Evolutionary conservation across 805 yeast species (phyloP).

Genomic region (Jamesozyma lodderae): DNA sequence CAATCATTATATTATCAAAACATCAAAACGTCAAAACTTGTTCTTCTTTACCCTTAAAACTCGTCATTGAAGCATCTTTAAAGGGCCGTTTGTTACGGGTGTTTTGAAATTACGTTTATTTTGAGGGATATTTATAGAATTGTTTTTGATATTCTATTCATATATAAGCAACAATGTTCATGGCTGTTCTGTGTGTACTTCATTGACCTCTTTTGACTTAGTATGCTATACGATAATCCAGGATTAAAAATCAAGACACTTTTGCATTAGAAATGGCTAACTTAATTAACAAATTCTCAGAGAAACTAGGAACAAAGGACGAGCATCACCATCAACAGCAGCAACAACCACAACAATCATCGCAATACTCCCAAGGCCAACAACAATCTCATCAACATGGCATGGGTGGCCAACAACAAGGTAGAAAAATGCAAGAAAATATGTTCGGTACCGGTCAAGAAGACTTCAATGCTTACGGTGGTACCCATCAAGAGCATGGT

Average conservation of each 20-base stretch:
- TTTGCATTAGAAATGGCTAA: conserved; percentile 20
- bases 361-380: background rate
- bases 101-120: too few species aligned
- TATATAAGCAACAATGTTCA: too few species aligned
- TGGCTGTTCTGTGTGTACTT: background rate
- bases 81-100: too few species aligned
- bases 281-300: conserved; percentile 25
- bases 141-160: too few species aligned
- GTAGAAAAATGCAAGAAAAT: background rate
- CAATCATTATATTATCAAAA: too few species aligned
- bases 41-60: too few species aligned
- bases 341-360: conserved; percentile 7
- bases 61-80: too few species aligned
- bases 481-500: background rate
- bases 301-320: conserved; percentile 20
- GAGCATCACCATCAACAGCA: conserved; percentile 7
- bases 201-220: too few species aligned
- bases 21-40: too few species aligned
- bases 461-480: background rate
- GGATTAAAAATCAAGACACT: too few species aligned
- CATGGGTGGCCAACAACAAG: background rate
- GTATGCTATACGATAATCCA: background rate
- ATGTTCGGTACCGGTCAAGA: background rate
- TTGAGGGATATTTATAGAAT: too few species aligned
- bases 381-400: background rate